phyloP scores from a whole-genome alignment of 176 grass and related monocot species.

The Zea mays region Zm-B73-REFERENCE-NAM-5.0 NC_050103.1:10712501-10713000 shows the following conservation, averaged over 20 bases:
- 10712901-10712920: background rate
- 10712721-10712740: constrained; percentile 88
- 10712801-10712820: constrained; percentile 62
- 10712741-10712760: constrained; percentile 62
- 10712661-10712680: constrained; percentile 96
- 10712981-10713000: no score
- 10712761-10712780: constrained; percentile 47
- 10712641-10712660: constrained; percentile 86
- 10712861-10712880: background rate
- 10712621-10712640: constrained; percentile 40
- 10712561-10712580: constrained; percentile 74
- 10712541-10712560: constrained; percentile 82
- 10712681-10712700: constrained; percentile 99
- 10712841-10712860: background rate
- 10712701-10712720: constrained; percentile 92
- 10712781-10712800: constrained; percentile 43
- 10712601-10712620: constrained; percentile 32
- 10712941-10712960: constrained; percentile 29
- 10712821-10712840: constrained; percentile 47
- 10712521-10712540: constrained; percentile 22
- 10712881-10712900: constrained; percentile 33
- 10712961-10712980: constrained; percentile 6
- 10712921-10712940: background rate
- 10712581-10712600: constrained; percentile 53
- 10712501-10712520: constrained; percentile 31